Evolutionary conservation across 1,139 yeast species (phyloP).

Genomic region (Kodamaea plutei): DNA sequence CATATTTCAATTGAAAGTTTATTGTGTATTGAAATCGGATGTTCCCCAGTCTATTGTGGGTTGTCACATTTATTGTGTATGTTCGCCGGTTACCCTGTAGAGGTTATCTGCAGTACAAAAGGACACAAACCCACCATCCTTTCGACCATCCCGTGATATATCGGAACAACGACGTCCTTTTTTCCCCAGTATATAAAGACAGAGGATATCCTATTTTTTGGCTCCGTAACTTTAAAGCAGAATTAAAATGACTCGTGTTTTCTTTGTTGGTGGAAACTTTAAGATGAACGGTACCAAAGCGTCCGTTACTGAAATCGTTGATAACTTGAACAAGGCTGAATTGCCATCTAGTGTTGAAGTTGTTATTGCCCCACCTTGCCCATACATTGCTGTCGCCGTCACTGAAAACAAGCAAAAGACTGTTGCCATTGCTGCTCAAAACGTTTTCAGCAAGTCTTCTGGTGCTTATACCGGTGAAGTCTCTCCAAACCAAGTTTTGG

Average conservation of each 20-base stretch:
- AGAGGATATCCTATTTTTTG: no score
- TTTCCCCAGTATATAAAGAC: slow-evolving; percentile 8
- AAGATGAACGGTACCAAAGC: slow-evolving; percentile 95
- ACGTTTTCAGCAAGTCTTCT: slow-evolving; percentile 77
- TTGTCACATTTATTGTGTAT: no score
- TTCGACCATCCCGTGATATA: slow-evolving; percentile 1
- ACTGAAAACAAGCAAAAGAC: slow-evolving; percentile 64
- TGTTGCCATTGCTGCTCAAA: slow-evolving; percentile 85
- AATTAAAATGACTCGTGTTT: slow-evolving; percentile 75
- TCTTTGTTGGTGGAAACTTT: slow-evolving; percentile 98
- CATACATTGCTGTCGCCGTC: slow-evolving; percentile 78
- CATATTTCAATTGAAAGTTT: no score
- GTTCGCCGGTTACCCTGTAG: no score
- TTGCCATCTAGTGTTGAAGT: slow-evolving; percentile 79
- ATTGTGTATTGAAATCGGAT: no score
- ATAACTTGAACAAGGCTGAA: slow-evolving; percentile 71
- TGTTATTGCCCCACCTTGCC: slow-evolving; percentile 94
- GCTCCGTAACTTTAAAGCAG: no score
- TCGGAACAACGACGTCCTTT: slow-evolving; percentile 11
- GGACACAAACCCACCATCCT: no score
- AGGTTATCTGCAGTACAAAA: no score
- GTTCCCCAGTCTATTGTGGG: no score
- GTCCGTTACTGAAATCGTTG: slow-evolving; percentile 80
- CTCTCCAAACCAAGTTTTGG: slow-evolving; percentile 84
- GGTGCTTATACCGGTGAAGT: slow-evolving; percentile 99